Evolutionary conservation across 768 basidiomycete species (phyloP).

Genomic region (Psilocybe cyanescens): DNA sequence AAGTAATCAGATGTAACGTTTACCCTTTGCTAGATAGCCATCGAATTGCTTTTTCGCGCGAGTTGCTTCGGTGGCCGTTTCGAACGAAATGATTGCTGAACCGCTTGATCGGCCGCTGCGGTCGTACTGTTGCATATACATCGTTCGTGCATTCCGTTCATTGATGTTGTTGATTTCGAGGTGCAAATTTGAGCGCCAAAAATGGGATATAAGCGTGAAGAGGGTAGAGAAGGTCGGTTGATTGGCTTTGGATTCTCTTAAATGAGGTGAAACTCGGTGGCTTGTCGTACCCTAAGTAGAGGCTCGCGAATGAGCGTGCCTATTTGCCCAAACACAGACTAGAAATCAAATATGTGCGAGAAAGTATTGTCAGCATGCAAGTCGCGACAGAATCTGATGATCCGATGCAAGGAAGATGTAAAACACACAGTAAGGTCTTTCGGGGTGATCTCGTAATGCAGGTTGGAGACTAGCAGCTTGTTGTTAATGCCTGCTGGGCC

Average conservation of each 20-base stretch:
- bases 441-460: constrained; percentile 91
- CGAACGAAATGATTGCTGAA: constrained; percentile 78
- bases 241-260: constrained; percentile 53
- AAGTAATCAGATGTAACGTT: not conserved
- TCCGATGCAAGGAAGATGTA: not conserved
- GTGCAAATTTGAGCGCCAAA: constrained; percentile 32
- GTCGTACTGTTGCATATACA: constrained; percentile 75
- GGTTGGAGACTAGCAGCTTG: constrained; percentile 79
- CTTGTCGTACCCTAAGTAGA: constrained; percentile 90
- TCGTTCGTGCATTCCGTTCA: not conserved
- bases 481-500: constrained; percentile 41
- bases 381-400: not conserved
- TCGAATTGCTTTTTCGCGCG: constrained; percentile 84
- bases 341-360: constrained; percentile 8
- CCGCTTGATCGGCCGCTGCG: constrained; percentile 93
- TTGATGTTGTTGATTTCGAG: constrained; percentile 14
- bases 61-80: constrained; percentile 78
- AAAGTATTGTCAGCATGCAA: not conserved
- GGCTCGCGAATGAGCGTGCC: constrained; percentile 94
- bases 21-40: constrained; percentile 90
- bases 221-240: constrained; percentile 42
- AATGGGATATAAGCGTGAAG: constrained; percentile 38
- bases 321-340: constrained; percentile 92
- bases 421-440: constrained; percentile 83
- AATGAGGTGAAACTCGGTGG: constrained; percentile 63